Evolutionary conservation across 805 yeast genomes (phyloP).

Genomic region (Sungouiozyma intestinalis): DNA sequence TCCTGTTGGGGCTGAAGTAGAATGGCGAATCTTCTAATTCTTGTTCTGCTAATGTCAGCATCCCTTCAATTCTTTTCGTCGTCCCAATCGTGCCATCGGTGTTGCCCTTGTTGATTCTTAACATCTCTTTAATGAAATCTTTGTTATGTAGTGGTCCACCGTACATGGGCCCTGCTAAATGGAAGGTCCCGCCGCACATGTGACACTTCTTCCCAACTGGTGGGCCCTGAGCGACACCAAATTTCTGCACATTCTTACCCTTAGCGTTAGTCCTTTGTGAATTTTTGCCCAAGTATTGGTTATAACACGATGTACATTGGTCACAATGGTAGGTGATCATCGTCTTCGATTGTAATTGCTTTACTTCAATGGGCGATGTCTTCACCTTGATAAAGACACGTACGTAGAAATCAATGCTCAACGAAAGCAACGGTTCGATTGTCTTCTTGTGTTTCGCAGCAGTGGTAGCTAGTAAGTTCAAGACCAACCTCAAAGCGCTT

Average conservation of each 20-base stretch:
- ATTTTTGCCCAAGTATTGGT: constrained; percentile 67
- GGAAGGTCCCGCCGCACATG: constrained; percentile 56
- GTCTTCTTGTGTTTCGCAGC: constrained; percentile 86
- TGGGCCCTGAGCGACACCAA: constrained; percentile 56
- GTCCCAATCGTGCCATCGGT: constrained; percentile 61
- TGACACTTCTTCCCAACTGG: constrained; percentile 51
- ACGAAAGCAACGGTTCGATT: constrained; percentile 75
- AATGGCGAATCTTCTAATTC: constrained; percentile 64
- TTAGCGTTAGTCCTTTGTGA: constrained; percentile 30
- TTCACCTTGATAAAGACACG: constrained; percentile 72
- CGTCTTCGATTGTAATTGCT: constrained; percentile 63
- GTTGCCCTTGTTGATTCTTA: constrained; percentile 39
- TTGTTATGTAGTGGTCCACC: constrained; percentile 65
- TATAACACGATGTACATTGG: constrained; percentile 67
- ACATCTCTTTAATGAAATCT: constrained; percentile 54
- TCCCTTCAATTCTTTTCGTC: constrained; percentile 75
- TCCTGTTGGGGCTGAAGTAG: constrained; percentile 69
- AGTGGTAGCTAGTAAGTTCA: constrained; percentile 61
- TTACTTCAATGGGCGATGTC: constrained; percentile 73
- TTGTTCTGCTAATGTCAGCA: constrained; percentile 72
- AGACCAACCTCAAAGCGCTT: constrained; percentile 77
- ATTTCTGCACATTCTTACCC: constrained; percentile 34
- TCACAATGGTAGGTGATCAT: constrained; percentile 76
- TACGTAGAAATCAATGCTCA: constrained; percentile 88
- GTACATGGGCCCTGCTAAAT: constrained; percentile 96